Conservation (phyloP, 2,329 filamentous ascomycete genomes). For the Aspergillus ruber region DNA sequence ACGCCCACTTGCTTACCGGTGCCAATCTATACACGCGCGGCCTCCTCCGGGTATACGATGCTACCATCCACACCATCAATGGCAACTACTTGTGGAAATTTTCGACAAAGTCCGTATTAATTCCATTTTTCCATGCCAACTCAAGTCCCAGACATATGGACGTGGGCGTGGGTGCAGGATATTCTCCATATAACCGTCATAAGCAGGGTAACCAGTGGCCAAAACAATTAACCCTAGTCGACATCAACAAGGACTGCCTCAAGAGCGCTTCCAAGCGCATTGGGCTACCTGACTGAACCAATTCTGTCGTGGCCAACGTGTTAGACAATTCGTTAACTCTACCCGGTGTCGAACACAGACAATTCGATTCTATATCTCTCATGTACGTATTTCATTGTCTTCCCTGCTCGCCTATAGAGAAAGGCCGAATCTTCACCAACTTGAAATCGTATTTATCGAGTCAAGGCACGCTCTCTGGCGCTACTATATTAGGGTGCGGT, state of each 20-base stretch:
- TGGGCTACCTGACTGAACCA: background rate
- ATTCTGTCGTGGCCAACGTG: conserved; percentile 7
- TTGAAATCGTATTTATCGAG: conserved; percentile 27
- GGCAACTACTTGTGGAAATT: conserved; percentile 22
- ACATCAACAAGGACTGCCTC: conserved; percentile 25
- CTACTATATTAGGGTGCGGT: conserved; percentile 30
- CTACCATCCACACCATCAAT: conserved; percentile 2
- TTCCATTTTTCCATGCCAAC: conserved; percentile 20
- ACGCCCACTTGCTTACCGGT: background rate
- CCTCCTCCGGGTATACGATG: background rate
- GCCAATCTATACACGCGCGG: background rate
- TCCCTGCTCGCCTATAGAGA: conserved; percentile 22
- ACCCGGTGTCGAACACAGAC: conserved; percentile 10
- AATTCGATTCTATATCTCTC: conserved; percentile 40
- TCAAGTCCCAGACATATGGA: conserved; percentile 19
- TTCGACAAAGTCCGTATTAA: conserved; percentile 8
- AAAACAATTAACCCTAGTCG: conserved; percentile 13
- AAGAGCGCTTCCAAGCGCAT: background rate
- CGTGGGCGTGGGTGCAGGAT: conserved; percentile 25
- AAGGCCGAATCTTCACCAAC: conserved; percentile 24
- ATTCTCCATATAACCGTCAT: conserved; percentile 11
- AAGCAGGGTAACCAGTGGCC: background rate
- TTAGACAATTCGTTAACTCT: conserved; percentile 18
- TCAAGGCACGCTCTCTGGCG: conserved; percentile 34
- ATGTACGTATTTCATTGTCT: conserved; percentile 42